Evolutionary conservation across 768 basidiomycete species (phyloP).

Genomic region (Rhizopogon vesiculosus): DNA sequence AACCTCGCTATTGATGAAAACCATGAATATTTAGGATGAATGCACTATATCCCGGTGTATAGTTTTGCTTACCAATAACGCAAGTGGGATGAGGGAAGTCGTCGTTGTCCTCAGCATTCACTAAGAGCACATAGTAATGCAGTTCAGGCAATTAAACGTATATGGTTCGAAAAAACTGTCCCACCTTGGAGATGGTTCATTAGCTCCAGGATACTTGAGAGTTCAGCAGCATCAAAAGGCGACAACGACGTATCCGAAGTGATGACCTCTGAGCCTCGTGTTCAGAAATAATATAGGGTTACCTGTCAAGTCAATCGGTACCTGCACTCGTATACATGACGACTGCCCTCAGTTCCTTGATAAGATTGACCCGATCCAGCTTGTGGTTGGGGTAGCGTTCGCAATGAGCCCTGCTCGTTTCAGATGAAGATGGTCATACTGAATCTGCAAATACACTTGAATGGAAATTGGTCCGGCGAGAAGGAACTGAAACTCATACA

Average conservation of each 20-base stretch:
- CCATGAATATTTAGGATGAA: not conserved
- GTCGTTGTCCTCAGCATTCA: not conserved
- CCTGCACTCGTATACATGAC: slow-evolving; percentile 6
- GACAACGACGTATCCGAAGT: slow-evolving; percentile 3
- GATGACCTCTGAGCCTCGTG: not conserved
- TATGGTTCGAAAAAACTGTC: not conserved
- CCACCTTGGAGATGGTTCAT: slow-evolving; percentile 6
- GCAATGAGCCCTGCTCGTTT: slow-evolving; percentile 1
- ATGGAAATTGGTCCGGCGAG: not conserved
- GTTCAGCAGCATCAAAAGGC: slow-evolving; percentile 5
- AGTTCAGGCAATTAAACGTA: too few species aligned
- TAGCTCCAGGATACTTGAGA: slow-evolving; percentile 5
- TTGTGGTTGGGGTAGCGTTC: slow-evolving; percentile 3
- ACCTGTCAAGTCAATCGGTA: not conserved
- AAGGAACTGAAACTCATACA: not conserved
- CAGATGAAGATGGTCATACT: not conserved
- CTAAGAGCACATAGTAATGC: not conserved
- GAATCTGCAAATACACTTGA: not conserved
- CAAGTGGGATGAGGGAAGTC: not conserved
- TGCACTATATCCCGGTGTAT: not conserved
- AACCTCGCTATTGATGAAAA: slow-evolving; percentile 29
- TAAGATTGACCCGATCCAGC: not conserved
- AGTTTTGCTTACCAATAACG: not conserved
- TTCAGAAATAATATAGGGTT: not conserved
- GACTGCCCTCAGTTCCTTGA: slow-evolving; percentile 3